These are phyloP conservation scores for Rhodocollybia butyracea DNA, from an alignment of 768 basidiomycete species.

Conservation along the genomic window DNA sequence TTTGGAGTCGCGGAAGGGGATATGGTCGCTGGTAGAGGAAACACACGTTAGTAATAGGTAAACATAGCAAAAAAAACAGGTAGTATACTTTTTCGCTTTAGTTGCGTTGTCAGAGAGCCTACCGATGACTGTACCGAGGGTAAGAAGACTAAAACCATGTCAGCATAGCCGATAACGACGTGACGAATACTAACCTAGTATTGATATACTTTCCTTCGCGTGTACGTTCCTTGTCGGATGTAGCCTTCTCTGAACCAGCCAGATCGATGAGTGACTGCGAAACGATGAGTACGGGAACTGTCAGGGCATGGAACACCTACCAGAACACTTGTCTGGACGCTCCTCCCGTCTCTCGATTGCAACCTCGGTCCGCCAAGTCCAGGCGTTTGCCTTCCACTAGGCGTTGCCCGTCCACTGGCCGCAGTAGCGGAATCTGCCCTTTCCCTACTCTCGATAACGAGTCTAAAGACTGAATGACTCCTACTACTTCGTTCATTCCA, in stretches of 20 bases:
- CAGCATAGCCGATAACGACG: not conserved
- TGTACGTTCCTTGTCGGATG: slow-evolving; percentile 93
- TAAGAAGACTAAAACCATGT: slow-evolving; percentile 61
- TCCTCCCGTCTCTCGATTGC: slow-evolving; percentile 76
- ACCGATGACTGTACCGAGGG: slow-evolving; percentile 88
- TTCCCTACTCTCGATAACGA: slow-evolving; percentile 88
- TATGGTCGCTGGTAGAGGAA: slow-evolving; percentile 69
- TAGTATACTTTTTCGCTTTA: slow-evolving; percentile 62
- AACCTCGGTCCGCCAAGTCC: slow-evolving; percentile 53
- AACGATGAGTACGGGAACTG: not conserved
- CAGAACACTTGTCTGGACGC: slow-evolving; percentile 74
- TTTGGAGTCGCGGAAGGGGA: slow-evolving; percentile 95
- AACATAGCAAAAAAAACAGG: not conserved
- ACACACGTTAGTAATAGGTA: not conserved
- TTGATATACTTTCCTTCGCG: slow-evolving; percentile 97
- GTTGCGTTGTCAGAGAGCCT: slow-evolving; percentile 88
- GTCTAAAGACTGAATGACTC: slow-evolving; percentile 90
- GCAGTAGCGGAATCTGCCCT: slow-evolving; percentile 44
- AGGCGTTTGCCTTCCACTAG: slow-evolving; percentile 44
- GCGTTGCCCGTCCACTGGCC: slow-evolving; percentile 23
- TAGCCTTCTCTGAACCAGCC: slow-evolving; percentile 95
- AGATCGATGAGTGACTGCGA: slow-evolving; percentile 87
- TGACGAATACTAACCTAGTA: slow-evolving; percentile 50
- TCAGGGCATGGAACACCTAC: slow-evolving; percentile 33
- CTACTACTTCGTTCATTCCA: slow-evolving; percentile 97